Evolutionary conservation across 331 rosid species (phyloP).

Genomic region (Spiraea crenata): DNA sequence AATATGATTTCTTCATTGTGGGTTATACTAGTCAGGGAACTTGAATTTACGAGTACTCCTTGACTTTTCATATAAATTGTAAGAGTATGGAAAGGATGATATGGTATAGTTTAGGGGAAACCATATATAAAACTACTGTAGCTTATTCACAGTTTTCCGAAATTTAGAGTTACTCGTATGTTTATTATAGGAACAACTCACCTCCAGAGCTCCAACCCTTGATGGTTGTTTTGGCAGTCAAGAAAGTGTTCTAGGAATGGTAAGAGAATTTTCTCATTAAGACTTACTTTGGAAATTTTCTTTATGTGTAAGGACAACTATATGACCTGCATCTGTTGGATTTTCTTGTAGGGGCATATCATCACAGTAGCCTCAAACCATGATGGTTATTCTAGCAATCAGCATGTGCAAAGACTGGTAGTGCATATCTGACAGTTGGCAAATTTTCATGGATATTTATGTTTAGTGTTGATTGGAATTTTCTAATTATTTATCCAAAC

Average conservation of each 20-base stretch:
- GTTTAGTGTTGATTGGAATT: not conserved
- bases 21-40: slow-evolving; percentile 35
- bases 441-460: slow-evolving; percentile 8
- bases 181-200: slow-evolving; percentile 40
- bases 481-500: not conserved
- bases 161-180: slow-evolving; percentile 4
- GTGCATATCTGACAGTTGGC: slow-evolving; percentile 13
- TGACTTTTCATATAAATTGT: slow-evolving; percentile 42
- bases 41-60: slow-evolving; percentile 33
- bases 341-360: slow-evolving; percentile 36
- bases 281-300: not conserved
- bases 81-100: slow-evolving; percentile 39
- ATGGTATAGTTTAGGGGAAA: slow-evolving; percentile 17
- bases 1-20: slow-evolving; percentile 14
- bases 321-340: slow-evolving; percentile 8
- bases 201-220: slow-evolving; percentile 40
- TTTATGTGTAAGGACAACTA: too few species aligned
- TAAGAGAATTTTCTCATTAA: slow-evolving; percentile 19
- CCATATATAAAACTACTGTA: not conserved
- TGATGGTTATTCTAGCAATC: slow-evolving; percentile 35
- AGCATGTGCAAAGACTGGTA: slow-evolving; percentile 40
- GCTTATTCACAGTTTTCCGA: not conserved
- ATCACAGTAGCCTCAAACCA: slow-evolving; percentile 34
- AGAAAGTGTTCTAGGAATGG: slow-evolving; percentile 43
- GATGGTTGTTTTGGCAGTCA: slow-evolving; percentile 45